Percentiles rank a stretch among this genome's conserved stretches.
phyloP scores from a whole-genome alignment of 768 basidiomycete genomes.

The Tylopilus cervinicoccineus region DNA sequence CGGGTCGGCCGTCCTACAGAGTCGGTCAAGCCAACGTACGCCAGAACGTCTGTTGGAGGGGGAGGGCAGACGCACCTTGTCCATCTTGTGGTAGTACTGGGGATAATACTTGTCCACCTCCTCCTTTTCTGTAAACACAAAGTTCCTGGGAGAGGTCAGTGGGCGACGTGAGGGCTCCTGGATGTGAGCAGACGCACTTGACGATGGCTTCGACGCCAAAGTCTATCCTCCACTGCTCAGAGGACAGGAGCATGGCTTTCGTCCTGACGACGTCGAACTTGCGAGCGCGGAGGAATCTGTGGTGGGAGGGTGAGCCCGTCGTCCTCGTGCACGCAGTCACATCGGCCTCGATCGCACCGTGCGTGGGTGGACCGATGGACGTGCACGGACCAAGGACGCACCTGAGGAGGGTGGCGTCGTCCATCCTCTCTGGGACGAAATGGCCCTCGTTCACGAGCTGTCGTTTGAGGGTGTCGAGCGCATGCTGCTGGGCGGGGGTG shows the following conservation, averaged over 20 bases:
- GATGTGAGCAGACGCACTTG: conserved; percentile 40
- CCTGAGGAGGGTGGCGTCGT: conserved; percentile 68
- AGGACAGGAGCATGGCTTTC: conserved; percentile 77
- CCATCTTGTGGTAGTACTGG: conserved; percentile 93
- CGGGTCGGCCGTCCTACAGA: conserved; percentile 81
- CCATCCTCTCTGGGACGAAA: conserved; percentile 63
- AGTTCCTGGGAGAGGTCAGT: conserved; percentile 48
- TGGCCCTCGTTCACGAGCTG: conserved; percentile 57
- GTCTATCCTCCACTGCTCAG: conserved; percentile 88
- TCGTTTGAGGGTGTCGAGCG: conserved; percentile 64
- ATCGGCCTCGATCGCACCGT: conserved; percentile 14
- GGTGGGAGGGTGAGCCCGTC: neutral
- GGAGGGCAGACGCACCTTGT: conserved; percentile 55
- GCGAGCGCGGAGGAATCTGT: conserved; percentile 86
- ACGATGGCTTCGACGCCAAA: conserved; percentile 76
- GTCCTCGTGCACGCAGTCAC: conserved; percentile 1
- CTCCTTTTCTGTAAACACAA: conserved; percentile 79
- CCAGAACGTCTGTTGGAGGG: neutral
- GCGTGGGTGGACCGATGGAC: neutral
- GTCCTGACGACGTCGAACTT: conserved; percentile 84
- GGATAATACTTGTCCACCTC: conserved; percentile 92
- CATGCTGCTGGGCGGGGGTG: conserved; percentile 52
- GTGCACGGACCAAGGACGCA: conserved; percentile 25
- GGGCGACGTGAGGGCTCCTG: neutral
- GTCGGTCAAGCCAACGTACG: too few relatives aligned